Evolutionary conservation across 2,329 filamentous ascomycete species (phyloP).

Genomic region (Verticillium zaregamsianum): DNA sequence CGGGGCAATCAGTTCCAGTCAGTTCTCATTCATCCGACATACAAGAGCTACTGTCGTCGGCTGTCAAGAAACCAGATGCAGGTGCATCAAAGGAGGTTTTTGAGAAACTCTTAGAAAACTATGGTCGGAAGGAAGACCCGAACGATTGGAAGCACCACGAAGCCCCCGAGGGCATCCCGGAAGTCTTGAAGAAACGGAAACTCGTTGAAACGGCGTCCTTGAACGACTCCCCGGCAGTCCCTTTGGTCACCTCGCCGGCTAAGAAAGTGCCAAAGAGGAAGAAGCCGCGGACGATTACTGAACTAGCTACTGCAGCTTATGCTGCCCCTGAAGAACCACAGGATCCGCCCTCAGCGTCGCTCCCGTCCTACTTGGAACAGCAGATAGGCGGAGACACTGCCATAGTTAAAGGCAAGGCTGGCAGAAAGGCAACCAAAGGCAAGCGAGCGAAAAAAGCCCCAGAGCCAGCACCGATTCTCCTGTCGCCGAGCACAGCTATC

Average conservation of each 20-base stretch:
- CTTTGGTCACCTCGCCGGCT: slow-evolving; percentile 10
- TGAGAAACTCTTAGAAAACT: slow-evolving; percentile 37
- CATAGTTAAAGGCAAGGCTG: slow-evolving; percentile 26
- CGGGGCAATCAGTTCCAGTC: slow-evolving; percentile 25
- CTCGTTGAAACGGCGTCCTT: slow-evolving; percentile 45
- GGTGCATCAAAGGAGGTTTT: slow-evolving; percentile 30
- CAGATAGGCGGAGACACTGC: slow-evolving; percentile 13
- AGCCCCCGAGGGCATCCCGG: slow-evolving; percentile 18
- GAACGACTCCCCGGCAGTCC: slow-evolving; percentile 19
- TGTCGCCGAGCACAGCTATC: slow-evolving; percentile 66
- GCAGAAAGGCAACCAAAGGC: slow-evolving; percentile 23
- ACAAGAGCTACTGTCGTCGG: slow-evolving; percentile 24
- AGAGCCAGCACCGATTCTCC: slow-evolving; percentile 45
- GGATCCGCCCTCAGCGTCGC: slow-evolving; percentile 27
- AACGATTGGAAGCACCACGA: slow-evolving; percentile 8
- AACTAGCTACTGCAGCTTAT: slow-evolving; percentile 70
- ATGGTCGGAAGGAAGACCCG: slow-evolving; percentile 27
- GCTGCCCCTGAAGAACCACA: slow-evolving; percentile 29
- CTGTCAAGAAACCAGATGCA: slow-evolving; percentile 9
- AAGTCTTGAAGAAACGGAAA: slow-evolving; percentile 50
- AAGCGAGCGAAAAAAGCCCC: slow-evolving; percentile 33
- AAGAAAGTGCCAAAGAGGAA: slow-evolving; percentile 45
- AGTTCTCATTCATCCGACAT: slow-evolving; percentile 26
- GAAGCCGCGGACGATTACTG: slow-evolving; percentile 74
- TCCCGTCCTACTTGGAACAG: slow-evolving; percentile 41